These are phyloP conservation scores for Uronychia binucleata DNA, from an alignment of 73 alveolate genomes.

Conservation along the genomic window DNA sequence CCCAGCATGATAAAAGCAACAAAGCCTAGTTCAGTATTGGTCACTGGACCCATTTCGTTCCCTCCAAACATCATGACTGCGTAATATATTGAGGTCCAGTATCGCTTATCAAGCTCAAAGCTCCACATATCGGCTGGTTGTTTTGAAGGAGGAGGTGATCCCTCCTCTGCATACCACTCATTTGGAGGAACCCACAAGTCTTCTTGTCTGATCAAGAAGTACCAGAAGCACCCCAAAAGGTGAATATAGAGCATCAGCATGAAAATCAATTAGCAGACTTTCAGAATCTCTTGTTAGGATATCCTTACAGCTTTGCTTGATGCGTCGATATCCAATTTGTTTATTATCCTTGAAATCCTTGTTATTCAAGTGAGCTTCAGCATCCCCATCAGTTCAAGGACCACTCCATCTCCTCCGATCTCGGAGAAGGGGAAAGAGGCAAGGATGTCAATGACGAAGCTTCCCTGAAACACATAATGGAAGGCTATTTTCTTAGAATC, in stretches of 20 bases:
- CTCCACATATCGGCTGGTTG: background rate
- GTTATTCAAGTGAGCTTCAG: too few species aligned
- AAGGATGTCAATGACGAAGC: conserved; percentile 34
- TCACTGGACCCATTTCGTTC: conserved; percentile 8
- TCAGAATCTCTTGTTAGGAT: background rate
- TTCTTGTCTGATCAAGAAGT: background rate
- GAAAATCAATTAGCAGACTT: background rate
- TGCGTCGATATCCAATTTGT: too few species aligned
- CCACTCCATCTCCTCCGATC: background rate
- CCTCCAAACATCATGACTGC: conserved; percentile 25
- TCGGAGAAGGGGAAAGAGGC: conserved; percentile 39
- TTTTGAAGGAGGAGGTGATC: too few species aligned
- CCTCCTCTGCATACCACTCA: conserved; percentile 1
- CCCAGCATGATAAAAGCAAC: conserved; percentile 1
- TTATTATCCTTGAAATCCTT: too few species aligned
- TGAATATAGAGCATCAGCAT: conserved; percentile 21
- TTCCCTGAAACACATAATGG: conserved; percentile 9
- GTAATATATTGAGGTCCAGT: background rate
- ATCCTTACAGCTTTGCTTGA: too few species aligned
- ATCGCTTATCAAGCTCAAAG: background rate
- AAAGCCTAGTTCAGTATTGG: background rate
- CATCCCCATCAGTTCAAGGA: background rate
- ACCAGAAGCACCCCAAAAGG: conserved; percentile 34
- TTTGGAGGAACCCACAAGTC: conserved; percentile 17
- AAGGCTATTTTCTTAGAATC: conserved; percentile 6